A percentile compares a stretch with the other conserved stretches of the same genome.
phyloP scores from a whole-genome alignment of 345 rosid genomes.

The Fremontodendron californicum region DNA sequence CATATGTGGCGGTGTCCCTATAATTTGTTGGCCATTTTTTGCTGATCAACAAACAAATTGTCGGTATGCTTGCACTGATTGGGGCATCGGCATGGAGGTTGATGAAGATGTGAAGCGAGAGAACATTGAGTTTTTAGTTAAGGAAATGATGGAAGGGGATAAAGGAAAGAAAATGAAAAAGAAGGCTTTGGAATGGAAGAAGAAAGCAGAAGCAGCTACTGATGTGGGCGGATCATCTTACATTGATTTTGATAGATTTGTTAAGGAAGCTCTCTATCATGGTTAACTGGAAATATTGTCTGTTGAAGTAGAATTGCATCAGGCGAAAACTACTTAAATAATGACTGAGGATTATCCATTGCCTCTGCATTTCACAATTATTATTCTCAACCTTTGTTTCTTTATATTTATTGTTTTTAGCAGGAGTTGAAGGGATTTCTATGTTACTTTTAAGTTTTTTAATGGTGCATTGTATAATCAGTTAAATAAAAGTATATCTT shows the following conservation, averaged over 20 bases:
- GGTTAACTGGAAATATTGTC: background rate
- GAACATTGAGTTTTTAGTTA: constrained; percentile 16
- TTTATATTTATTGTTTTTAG: background rate
- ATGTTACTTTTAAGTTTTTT: no score
- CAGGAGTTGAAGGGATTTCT: no score
- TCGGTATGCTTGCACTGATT: constrained; percentile 22
- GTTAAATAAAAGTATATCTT: no score
- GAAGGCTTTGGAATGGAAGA: constrained; percentile 25
- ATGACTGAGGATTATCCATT: background rate
- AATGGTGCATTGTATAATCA: no score
- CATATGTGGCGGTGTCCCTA: constrained; percentile 8
- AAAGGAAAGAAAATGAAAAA: constrained; percentile 1
- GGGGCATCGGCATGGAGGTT: constrained; percentile 27
- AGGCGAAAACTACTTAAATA: background rate
- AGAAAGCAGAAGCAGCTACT: constrained; percentile 3
- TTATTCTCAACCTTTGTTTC: background rate
- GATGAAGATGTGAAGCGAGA: constrained; percentile 21
- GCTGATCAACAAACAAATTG: constrained; percentile 30
- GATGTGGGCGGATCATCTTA: constrained; percentile 1
- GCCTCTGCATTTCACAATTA: background rate
- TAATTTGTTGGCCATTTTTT: constrained; percentile 30
- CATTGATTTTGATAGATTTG: constrained; percentile 12
- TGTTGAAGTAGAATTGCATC: background rate
- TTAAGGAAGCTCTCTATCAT: constrained; percentile 6
- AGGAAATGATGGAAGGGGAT: constrained; percentile 19